phyloP scores from a whole-genome alignment of 2,329 filamentous ascomycete genomes.

The Diplodia corticola region DNA sequence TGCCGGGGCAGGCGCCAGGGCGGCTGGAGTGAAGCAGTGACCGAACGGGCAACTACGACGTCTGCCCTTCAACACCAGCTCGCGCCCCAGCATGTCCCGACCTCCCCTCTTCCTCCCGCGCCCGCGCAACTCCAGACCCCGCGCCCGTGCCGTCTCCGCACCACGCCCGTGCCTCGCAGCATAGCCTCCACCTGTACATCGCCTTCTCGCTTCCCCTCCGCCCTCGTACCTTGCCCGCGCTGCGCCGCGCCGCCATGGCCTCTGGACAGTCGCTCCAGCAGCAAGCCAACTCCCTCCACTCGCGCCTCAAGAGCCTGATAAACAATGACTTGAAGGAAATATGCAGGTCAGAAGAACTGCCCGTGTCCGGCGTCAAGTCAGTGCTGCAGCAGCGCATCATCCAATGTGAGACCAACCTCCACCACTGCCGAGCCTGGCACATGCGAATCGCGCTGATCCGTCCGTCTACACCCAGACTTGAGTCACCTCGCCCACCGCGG shows the following conservation, averaged over 20 bases:
- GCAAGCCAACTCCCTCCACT: conserved; percentile 43
- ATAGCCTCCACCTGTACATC: not conserved
- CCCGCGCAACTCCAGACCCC: conserved; percentile 18
- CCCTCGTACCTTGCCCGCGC: conserved; percentile 12
- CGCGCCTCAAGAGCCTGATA: conserved; percentile 56
- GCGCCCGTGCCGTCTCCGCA: conserved; percentile 21
- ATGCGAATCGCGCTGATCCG: not conserved
- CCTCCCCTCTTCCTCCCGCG: conserved; percentile 11
- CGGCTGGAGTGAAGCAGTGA: conserved; percentile 9
- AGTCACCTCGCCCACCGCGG: conserved; percentile 35
- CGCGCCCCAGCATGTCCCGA: conserved; percentile 20
- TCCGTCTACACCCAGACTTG: conserved; percentile 38
- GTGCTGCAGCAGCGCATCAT: conserved; percentile 77
- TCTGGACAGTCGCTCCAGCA: conserved; percentile 44
- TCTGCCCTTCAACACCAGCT: conserved; percentile 21
- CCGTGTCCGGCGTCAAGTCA: conserved; percentile 81
- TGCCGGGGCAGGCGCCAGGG: not conserved
- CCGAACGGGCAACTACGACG: conserved; percentile 23
- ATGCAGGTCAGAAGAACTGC: conserved; percentile 71
- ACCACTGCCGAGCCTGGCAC: conserved; percentile 25
- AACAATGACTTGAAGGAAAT: conserved; percentile 73
- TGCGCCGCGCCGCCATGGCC: conserved; percentile 30
- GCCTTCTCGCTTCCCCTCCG: not conserved
- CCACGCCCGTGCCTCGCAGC: not conserved
- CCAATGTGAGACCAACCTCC: conserved; percentile 61